Percentiles rank a stretch among this genome's conserved stretches.
Evolutionary conservation across 352 stramenopile genomes (phyloP).

Genomic region (Globisporangium apiculatum): DNA sequence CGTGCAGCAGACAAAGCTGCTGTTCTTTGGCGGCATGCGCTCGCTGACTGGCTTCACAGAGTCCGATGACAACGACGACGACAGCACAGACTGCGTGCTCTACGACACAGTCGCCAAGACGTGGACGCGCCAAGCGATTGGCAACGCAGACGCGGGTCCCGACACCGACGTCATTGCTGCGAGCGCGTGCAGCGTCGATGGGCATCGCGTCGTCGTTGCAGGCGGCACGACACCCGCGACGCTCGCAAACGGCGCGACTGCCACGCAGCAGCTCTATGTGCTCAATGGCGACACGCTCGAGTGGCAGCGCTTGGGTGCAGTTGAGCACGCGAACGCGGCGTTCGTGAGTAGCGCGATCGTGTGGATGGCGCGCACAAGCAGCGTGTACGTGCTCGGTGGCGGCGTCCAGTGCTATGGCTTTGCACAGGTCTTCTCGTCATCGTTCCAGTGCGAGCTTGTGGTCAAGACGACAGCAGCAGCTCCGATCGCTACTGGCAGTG

Average conservation of each 20-base stretch:
- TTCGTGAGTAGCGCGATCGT: slow-evolving; percentile 49
- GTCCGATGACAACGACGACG: slow-evolving; percentile 14
- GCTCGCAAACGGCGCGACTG: slow-evolving; percentile 26
- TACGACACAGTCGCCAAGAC: slow-evolving; percentile 43
- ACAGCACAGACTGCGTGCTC: slow-evolving; percentile 20
- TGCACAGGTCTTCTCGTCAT: slow-evolving; percentile 68
- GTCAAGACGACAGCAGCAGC: background rate
- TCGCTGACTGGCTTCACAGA: slow-evolving; percentile 33
- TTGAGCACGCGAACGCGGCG: slow-evolving; percentile 36
- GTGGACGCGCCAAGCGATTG: slow-evolving; percentile 35
- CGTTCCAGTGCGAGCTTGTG: slow-evolving; percentile 43
- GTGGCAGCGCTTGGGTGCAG: slow-evolving; percentile 47
- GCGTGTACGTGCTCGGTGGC: slow-evolving; percentile 52
- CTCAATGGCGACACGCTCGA: slow-evolving; percentile 36
- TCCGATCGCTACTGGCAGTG: background rate
- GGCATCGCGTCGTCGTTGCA: slow-evolving; percentile 48
- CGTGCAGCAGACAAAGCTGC: slow-evolving; percentile 38
- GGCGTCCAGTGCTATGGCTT: slow-evolving; percentile 85
- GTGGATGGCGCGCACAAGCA: slow-evolving; percentile 38
- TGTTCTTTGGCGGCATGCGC: slow-evolving; percentile 54
- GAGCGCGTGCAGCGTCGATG: slow-evolving; percentile 38
- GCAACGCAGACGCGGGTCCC: slow-evolving; percentile 23
- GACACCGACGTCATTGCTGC: slow-evolving; percentile 37
- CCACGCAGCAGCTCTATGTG: slow-evolving; percentile 47
- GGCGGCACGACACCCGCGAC: slow-evolving; percentile 42